Conservation (phyloP, 2,329 filamentous ascomycete genomes). For the Aspergillus costaricaensis region DNA sequence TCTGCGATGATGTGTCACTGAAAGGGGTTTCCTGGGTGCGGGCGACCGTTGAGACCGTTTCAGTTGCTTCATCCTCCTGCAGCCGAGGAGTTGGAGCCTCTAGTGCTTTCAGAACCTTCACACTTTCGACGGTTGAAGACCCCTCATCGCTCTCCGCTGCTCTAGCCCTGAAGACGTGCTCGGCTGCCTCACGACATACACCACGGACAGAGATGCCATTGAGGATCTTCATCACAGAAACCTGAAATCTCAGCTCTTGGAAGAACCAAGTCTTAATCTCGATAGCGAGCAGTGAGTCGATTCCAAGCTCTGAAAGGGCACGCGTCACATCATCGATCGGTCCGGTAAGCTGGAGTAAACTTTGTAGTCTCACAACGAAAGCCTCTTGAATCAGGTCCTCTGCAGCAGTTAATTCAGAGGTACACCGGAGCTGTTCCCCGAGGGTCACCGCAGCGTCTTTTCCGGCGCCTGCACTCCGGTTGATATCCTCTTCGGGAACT, state of each 20-base stretch:
- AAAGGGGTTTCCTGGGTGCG: too few relatives aligned
- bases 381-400: background rate
- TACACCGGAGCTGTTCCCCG: background rate
- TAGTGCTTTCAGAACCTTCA: too few relatives aligned
- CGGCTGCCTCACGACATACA: background rate
- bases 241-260: background rate
- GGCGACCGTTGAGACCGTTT: too few relatives aligned
- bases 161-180: background rate
- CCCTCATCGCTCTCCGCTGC: too few relatives aligned
- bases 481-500: background rate
- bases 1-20: too few relatives aligned
- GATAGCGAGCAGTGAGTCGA: background rate
- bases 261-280: background rate
- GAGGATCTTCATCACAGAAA: background rate
- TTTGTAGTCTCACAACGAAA: background rate
- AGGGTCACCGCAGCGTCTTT: background rate
- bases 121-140: too few relatives aligned
- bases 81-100: too few relatives aligned
- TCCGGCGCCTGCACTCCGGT: background rate
- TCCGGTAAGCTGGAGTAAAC: background rate
- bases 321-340: background rate
- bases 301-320: background rate
- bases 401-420: background rate
- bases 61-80: too few relatives aligned
- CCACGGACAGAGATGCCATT: background rate